Evolutionary conservation across 768 basidiomycete genomes (phyloP).

Genomic region (Phaeolepiota aurea): DNA sequence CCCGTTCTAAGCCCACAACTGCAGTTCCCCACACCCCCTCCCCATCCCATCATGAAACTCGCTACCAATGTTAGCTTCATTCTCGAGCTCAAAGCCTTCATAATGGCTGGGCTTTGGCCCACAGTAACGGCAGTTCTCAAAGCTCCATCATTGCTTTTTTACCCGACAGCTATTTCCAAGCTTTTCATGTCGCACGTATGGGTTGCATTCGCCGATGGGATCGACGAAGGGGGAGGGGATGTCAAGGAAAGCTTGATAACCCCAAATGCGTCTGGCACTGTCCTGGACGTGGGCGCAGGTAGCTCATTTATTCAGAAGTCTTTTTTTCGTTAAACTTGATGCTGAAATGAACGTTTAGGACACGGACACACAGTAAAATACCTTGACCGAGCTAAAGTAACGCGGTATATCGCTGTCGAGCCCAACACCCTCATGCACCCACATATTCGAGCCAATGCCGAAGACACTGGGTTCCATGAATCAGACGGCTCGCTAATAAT

Average conservation of each 20-base stretch:
- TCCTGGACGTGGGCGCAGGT: constrained; percentile 10
- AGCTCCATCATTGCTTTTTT: background rate
- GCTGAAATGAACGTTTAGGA: constrained; percentile 24
- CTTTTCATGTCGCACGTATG: constrained; percentile 1
- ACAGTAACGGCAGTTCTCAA: background rate
- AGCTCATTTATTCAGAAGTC: background rate
- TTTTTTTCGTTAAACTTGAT: background rate
- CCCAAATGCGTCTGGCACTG: background rate
- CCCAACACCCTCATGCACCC: constrained; percentile 62
- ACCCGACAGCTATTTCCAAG: background rate
- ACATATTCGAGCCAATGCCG: constrained; percentile 40
- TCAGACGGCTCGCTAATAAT: constrained; percentile 45
- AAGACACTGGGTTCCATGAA: constrained; percentile 43
- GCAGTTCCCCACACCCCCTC: background rate
- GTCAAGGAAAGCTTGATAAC: background rate
- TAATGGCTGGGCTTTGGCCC: background rate
- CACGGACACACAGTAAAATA: constrained; percentile 58
- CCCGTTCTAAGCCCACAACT: too few species aligned
- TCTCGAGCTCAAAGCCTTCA: background rate
- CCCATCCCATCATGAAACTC: background rate
- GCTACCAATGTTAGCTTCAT: background rate
- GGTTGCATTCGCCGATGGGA: background rate
- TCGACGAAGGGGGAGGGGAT: background rate
- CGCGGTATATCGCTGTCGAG: constrained; percentile 64
- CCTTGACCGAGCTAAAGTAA: constrained; percentile 44